A percentile compares a stretch with the other conserved stretches of the same genome.
Conservation (phyloP, 202 grass and related monocot species). For the Elaeis oleifera region DNA sequence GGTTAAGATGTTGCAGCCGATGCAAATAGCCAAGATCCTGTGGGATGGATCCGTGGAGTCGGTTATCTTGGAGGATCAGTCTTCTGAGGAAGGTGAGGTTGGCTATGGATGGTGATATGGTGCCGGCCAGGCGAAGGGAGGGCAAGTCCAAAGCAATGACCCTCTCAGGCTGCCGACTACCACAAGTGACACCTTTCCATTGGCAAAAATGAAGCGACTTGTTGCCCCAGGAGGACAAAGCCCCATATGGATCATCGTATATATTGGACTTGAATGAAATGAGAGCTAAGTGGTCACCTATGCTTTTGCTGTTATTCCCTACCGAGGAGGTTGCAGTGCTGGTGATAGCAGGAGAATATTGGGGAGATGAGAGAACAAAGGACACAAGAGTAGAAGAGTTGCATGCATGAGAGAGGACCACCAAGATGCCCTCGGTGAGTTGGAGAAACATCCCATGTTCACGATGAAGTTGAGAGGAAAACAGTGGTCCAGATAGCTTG, state of each 20-base stretch:
- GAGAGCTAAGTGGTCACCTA: not conserved
- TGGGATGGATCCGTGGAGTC: not conserved
- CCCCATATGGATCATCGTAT: not conserved
- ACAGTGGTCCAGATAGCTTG: no score
- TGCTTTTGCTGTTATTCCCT: no score
- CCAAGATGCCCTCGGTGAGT: no score
- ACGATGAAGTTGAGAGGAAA: no score
- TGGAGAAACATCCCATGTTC: no score
- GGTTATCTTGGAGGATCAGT: not conserved
- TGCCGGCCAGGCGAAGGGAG: not conserved
- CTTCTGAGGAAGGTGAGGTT: constrained; percentile 8
- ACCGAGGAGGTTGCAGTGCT: no score
- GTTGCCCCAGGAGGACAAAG: not conserved
- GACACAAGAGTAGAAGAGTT: no score
- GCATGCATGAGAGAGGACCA: no score
- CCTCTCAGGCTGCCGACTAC: not conserved
- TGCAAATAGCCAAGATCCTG: not conserved
- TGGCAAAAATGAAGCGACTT: not conserved
- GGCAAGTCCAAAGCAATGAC: not conserved
- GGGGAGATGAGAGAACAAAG: no score
- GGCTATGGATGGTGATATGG: not conserved
- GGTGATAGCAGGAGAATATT: no score
- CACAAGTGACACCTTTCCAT: not conserved
- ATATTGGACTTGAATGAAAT: constrained; percentile 23
- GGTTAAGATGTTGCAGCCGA: constrained; percentile 5